These are phyloP conservation scores for Tricholoma flavovirens DNA, from an alignment of 768 basidiomycete genomes.

Conservation along the genomic window DNA sequence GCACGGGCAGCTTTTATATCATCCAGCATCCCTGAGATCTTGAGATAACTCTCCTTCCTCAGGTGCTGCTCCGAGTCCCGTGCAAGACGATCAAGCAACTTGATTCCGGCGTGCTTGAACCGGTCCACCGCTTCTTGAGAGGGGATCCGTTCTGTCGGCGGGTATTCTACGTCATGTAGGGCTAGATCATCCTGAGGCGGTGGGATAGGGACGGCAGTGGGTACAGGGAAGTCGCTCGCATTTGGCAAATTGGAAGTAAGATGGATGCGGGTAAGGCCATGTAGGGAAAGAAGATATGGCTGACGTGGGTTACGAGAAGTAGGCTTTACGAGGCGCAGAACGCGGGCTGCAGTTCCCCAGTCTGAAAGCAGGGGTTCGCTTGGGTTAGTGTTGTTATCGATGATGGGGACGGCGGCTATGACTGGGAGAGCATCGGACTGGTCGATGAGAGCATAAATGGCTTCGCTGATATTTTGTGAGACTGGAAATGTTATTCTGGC, in stretches of 20 bases:
- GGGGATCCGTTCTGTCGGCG: constrained; percentile 40
- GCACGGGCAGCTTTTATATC: constrained; percentile 59
- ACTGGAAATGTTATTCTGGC: constrained; percentile 67
- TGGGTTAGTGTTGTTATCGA: constrained; percentile 19
- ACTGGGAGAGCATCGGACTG: constrained; percentile 65
- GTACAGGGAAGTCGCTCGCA: constrained; percentile 17
- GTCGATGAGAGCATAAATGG: constrained; percentile 60
- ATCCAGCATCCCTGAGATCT: constrained; percentile 67
- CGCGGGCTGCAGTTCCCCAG: constrained; percentile 67
- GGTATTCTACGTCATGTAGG: constrained; percentile 43
- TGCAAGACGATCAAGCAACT: constrained; percentile 61
- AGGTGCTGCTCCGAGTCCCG: constrained; percentile 42
- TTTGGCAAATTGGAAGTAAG: constrained; percentile 30
- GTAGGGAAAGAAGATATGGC: constrained; percentile 65
- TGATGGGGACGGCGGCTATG: constrained; percentile 60
- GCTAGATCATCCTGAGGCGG: constrained; percentile 27
- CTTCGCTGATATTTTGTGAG: constrained; percentile 53
- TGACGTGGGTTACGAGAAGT: constrained; percentile 48
- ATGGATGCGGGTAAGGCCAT: constrained; percentile 63
- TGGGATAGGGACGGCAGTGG: constrained; percentile 21
- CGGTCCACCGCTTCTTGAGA: constrained; percentile 50
- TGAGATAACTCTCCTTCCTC: constrained; percentile 61
- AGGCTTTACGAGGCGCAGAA: constrained; percentile 65
- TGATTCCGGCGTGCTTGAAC: constrained; percentile 64
- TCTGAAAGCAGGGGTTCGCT: constrained; percentile 30